phyloP scores from a whole-genome alignment of 192 early-diverging fungal genomes.

The Backusella circina region DNA sequence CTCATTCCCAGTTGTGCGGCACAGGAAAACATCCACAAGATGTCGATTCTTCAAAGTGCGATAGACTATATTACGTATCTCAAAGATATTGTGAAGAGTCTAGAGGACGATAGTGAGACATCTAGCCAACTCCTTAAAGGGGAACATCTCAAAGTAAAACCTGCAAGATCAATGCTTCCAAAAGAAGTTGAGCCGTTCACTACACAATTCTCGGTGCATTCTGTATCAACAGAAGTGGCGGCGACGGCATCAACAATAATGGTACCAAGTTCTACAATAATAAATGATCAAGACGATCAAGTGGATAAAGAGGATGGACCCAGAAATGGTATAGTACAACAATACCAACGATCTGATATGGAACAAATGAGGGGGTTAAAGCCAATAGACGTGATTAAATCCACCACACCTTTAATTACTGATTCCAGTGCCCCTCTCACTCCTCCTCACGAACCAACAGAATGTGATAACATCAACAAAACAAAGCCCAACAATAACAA shows the following conservation, averaged over 20 bases:
- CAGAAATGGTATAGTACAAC: neutral
- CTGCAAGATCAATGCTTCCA: slow-evolving; percentile 22
- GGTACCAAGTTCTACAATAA: neutral
- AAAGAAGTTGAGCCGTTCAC: slow-evolving; percentile 31
- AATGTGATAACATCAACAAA: neutral
- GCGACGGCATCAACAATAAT: neutral
- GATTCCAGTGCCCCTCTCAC: neutral
- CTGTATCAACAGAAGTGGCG: neutral
- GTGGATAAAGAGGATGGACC: neutral
- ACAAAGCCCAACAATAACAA: neutral
- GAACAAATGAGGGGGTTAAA: slow-evolving; percentile 7
- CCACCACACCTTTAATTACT: neutral
- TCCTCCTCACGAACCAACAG: neutral
- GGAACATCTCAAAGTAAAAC: slow-evolving; percentile 18
- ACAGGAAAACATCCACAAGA: slow-evolving; percentile 65
- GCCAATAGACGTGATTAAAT: slow-evolving; percentile 12
- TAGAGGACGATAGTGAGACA: slow-evolving; percentile 9
- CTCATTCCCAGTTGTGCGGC: slow-evolving; percentile 67
- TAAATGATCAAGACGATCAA: neutral
- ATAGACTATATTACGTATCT: slow-evolving; percentile 70
- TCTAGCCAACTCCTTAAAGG: slow-evolving; percentile 5
- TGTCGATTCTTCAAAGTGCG: slow-evolving; percentile 62
- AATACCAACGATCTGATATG: neutral
- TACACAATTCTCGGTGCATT: slow-evolving; percentile 16
- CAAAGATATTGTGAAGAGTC: slow-evolving; percentile 31